Evolutionary conservation across 345 rosid genomes (phyloP).

Genomic region (Erucastrum elatum): DNA sequence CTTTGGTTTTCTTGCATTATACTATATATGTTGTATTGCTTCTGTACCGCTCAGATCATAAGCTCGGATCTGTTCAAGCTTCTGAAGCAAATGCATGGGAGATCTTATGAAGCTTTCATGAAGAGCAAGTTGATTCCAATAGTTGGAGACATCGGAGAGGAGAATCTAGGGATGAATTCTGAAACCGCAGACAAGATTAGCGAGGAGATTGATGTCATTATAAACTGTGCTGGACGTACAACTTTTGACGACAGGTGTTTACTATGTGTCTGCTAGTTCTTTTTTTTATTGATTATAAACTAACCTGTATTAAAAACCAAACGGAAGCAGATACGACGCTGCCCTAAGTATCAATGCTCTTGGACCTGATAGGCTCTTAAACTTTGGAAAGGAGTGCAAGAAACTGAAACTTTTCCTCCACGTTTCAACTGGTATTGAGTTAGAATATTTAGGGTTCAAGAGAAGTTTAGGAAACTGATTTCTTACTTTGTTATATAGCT

Average conservation of each 20-base stretch:
- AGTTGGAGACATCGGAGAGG: conserved; percentile 29
- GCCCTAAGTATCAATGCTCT: conserved; percentile 50
- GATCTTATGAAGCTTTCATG: conserved; percentile 36
- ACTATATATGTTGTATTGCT: no score
- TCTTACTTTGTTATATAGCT: conserved; percentile 38
- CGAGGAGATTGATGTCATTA: conserved; percentile 56
- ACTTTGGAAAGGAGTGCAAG: conserved; percentile 48
- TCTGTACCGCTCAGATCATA: conserved; percentile 29
- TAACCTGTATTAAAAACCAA: background rate
- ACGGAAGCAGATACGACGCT: conserved; percentile 43
- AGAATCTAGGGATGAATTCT: conserved; percentile 24
- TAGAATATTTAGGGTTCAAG: background rate
- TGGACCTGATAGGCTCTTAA: conserved; percentile 50
- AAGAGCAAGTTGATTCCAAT: conserved; percentile 43
- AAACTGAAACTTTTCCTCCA: conserved; percentile 49
- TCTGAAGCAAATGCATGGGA: conserved; percentile 31
- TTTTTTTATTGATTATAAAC: background rate
- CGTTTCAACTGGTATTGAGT: conserved; percentile 59
- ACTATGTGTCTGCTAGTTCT: background rate
- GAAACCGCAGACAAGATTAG: conserved; percentile 34
- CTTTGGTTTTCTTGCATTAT: background rate
- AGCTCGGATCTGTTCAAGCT: conserved; percentile 37
- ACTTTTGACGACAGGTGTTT: conserved; percentile 44
- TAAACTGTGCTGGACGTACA: conserved; percentile 67
- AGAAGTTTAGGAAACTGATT: background rate